Percentiles rank a stretch among this genome's conserved stretches.
phyloP scores from a whole-genome alignment of 1,284 basidiomycete genomes.

The Ganoderma sinense region DNA sequence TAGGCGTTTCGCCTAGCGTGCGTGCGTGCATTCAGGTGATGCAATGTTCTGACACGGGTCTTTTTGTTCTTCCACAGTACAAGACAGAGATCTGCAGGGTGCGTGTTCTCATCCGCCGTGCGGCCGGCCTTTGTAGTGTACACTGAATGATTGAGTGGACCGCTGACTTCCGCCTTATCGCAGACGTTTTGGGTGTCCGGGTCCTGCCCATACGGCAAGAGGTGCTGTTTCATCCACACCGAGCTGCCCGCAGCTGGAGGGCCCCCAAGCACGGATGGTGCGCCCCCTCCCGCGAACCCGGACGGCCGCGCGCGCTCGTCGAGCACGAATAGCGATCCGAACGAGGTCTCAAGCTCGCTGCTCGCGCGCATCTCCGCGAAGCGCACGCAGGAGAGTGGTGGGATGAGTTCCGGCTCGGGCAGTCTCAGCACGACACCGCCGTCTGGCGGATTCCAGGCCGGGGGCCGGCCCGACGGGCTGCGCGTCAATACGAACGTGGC shows the following conservation, averaged over 20 bases:
- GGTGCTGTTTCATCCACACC: conserved; percentile 91
- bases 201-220: conserved; percentile 88
- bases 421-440: conserved; percentile 50
- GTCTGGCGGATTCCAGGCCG: conserved; percentile 46
- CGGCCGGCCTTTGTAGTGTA: conserved; percentile 16
- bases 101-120: conserved; percentile 38
- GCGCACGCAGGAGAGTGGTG: conserved; percentile 57
- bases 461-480: conserved; percentile 67
- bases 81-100: conserved; percentile 93
- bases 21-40: conserved; percentile 13
- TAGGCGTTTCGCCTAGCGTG: conserved; percentile 8
- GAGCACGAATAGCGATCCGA: conserved; percentile 80
- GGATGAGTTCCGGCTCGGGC: conserved; percentile 51
- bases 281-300: conserved; percentile 54
- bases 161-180: conserved; percentile 27
- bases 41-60: conserved; percentile 11
- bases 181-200: conserved; percentile 93
- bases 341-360: conserved; percentile 68
- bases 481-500: conserved; percentile 75
- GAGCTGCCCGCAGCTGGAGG: conserved; percentile 72
- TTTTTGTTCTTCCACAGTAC: conserved; percentile 57
- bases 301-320: conserved; percentile 73
- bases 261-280: conserved; percentile 57
- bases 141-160: conserved; percentile 19
- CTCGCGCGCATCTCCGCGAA: conserved; percentile 77